Base-by-base conservation (phyloP, 208 protist genomes). In the Leishmania martiniquensis region DNA sequence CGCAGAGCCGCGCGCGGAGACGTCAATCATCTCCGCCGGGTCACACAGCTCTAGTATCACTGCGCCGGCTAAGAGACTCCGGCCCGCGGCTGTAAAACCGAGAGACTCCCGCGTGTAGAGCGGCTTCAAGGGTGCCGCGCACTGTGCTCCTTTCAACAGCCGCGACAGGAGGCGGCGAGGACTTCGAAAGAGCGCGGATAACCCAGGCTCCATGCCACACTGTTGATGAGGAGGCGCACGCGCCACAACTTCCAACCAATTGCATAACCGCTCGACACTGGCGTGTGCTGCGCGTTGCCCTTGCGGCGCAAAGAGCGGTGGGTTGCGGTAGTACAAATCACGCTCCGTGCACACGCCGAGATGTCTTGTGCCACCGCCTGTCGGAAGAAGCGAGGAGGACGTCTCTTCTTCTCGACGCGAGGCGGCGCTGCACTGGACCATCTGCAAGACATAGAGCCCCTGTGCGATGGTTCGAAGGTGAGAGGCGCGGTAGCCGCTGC, bases 261-360 rank as follows among this genome's bases (percentile, higher is more conserved):
- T 25, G 22, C 75, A 81, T 63, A 89, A 67, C 7, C 85, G 85
- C 39, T 77, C 63, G 17, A 90, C 17, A 45, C 74, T 75, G 12
- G 63, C 42, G 65, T 86, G 86, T 3, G 86, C 82, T 20, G 59
- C 70, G 3, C 78, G 76, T 69, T 88, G 89, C 3, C 77, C 84
- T 39, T 76, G 71, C 67, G 71, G 51, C 13, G 71, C 82, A 75
- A 95, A 97, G 17, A 97, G 79, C 29, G 29, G 54, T 1, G 90
- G 84, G 29, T 90, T 81, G 22, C 87, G 83, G 76, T 97, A 97
- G 82, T 95, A 95, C 22, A 97, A 76, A 66, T 93, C 90, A 13
- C 93, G 85, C 78, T 95, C 91, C 25, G 90, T 97, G 75, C 85
- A 91, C 55, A 84, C 75, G 32, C 17, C 52, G 29, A 74, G 49